Evolutionary conservation across 2,329 filamentous ascomycete species (phyloP).

Genomic region (Diaporthe sp.): DNA sequence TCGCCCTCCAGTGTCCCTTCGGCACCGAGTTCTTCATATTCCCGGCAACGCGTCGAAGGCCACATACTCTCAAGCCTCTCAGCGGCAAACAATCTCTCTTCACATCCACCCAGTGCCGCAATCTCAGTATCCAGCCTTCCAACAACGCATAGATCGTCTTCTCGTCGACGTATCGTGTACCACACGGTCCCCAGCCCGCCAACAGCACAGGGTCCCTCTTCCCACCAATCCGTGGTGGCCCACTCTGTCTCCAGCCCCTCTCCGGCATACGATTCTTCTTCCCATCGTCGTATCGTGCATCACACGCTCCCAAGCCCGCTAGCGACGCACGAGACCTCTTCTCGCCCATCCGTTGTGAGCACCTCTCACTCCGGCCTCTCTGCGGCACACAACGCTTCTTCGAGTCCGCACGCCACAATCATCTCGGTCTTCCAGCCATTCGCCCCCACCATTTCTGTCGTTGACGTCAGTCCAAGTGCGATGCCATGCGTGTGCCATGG

Average conservation of each 20-base stretch:
- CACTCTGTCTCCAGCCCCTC: neutral
- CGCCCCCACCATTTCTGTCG: neutral
- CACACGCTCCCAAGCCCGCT: neutral
- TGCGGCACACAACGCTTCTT: neutral
- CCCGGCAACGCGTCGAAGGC: no score
- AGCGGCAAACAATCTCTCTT: neutral
- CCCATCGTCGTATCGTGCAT: neutral
- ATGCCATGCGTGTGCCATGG: conserved; percentile 7
- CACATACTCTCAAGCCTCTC: neutral
- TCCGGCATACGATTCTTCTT: neutral
- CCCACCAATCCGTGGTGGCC: neutral
- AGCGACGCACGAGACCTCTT: neutral
- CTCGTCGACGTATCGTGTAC: no score
- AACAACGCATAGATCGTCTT: neutral
- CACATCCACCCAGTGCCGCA: neutral
- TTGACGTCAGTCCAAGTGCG: neutral
- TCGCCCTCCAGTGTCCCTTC: neutral
- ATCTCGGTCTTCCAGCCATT: neutral
- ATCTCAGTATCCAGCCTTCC: neutral
- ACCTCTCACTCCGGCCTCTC: neutral
- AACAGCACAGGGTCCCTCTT: neutral
- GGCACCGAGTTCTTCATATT: neutral
- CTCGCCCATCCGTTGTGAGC: neutral
- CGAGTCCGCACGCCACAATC: neutral
- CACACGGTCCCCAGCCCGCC: neutral